Percentiles rank a stretch among this genome's conserved stretches.
These are phyloP conservation scores for Petunia hybrid DNA, from an alignment of 305 asterid species.

Conservation along the genomic window DNA sequence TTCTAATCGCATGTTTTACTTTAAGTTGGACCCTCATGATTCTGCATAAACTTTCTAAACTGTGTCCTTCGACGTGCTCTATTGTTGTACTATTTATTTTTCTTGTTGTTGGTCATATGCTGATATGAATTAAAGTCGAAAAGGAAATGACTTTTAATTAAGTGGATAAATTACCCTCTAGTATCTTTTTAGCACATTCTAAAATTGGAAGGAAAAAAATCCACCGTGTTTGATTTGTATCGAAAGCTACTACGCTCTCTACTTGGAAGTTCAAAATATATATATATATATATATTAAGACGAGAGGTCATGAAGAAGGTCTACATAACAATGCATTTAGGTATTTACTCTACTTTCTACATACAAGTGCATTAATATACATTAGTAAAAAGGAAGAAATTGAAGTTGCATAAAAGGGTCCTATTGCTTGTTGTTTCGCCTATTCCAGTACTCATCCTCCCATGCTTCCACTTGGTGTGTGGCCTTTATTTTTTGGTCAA, in stretches of 20 bases:
- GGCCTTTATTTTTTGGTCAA: constrained; percentile 50
- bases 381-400: not conserved
- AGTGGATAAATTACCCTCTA: not conserved
- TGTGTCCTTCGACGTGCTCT: not conserved
- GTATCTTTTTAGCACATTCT: not conserved
- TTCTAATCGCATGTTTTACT: too few species aligned
- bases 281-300: not conserved
- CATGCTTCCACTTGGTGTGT: constrained; percentile 66
- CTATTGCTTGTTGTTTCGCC: not conserved
- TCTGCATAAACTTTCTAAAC: not conserved
- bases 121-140: not conserved
- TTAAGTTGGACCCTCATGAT: too few species aligned
- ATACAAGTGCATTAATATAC: constrained; percentile 13
- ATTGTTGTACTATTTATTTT: too few species aligned
- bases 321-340: not conserved
- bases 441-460: constrained; percentile 69
- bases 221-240: not conserved
- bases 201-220: not conserved
- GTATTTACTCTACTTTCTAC: not conserved
- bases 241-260: not conserved
- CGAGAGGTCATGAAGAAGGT: not conserved
- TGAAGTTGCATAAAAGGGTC: not conserved
- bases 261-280: not conserved
- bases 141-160: not conserved
- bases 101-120: not conserved